Conservation (phyloP, 371 early-diverging fungal species). For the Neoconidiobolus thromboides region DNA sequence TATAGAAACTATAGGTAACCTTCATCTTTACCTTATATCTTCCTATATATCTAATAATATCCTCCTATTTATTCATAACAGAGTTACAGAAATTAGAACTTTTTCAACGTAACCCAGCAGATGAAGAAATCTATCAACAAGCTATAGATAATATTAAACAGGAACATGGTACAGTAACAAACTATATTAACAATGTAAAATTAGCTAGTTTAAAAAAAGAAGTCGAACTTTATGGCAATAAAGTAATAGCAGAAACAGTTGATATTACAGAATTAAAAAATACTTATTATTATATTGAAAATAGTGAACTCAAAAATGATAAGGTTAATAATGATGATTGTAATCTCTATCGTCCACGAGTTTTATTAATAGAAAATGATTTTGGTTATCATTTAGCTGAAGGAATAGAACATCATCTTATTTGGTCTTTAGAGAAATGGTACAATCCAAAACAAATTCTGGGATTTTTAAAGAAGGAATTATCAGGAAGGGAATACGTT, state of each 20-base stretch:
- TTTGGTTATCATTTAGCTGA: neutral
- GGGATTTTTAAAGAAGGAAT: neutral
- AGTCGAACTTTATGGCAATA: neutral
- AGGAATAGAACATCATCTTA: neutral
- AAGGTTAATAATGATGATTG: neutral
- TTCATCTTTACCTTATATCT: too few relatives aligned
- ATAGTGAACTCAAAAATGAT: neutral
- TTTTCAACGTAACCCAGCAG: neutral
- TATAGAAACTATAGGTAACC: too few relatives aligned
- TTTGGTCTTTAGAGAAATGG: slow-evolving; percentile 1
- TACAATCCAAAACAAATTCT: neutral
- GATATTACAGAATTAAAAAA: too few relatives aligned
- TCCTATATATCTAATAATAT: too few relatives aligned
- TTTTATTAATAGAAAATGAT: slow-evolving; percentile 1
- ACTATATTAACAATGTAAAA: slow-evolving; percentile 1
- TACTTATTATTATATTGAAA: too few relatives aligned
- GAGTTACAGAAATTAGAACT: neutral
- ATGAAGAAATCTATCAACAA: neutral
- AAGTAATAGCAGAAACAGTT: neutral
- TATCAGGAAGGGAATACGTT: neutral
- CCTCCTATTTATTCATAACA: neutral
- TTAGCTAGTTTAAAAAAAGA: neutral
- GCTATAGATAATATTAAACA: neutral
- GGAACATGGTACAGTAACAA: neutral
- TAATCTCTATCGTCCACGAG: neutral